Percentiles rank a stretch among this genome's conserved stretches.
Conservation (phyloP, 2,329 filamentous ascomycete genomes). For the Cercospora beticola region DNA sequence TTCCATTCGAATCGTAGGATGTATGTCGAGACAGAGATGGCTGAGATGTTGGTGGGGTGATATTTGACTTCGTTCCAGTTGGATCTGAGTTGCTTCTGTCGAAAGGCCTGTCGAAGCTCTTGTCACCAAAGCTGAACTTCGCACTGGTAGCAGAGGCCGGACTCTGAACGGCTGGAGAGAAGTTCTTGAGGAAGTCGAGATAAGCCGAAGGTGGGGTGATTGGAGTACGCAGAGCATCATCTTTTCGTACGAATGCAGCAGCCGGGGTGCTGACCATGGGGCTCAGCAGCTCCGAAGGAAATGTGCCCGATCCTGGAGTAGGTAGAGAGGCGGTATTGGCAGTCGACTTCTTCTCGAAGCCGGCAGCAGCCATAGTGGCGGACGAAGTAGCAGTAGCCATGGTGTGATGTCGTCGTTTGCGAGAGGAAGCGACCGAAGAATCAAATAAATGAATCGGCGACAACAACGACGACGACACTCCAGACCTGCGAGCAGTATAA, state of each 20-base stretch:
- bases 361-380: conserved; percentile 38
- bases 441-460: conserved; percentile 36
- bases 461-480: conserved; percentile 22
- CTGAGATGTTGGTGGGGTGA: conserved; percentile 35
- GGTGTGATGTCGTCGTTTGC: conserved; percentile 30
- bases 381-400: conserved; percentile 36
- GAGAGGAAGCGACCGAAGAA: conserved; percentile 32
- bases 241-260: conserved; percentile 64
- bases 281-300: conserved; percentile 57
- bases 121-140: conserved; percentile 49
- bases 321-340: conserved; percentile 42
- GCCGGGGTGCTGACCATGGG: conserved; percentile 61
- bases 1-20: conserved; percentile 33
- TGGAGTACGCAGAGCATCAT: conserved; percentile 71
- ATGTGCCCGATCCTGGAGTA: conserved; percentile 62
- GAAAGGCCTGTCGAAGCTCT: conserved; percentile 34
- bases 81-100: conserved; percentile 28
- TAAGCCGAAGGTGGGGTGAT: conserved; percentile 90
- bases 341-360: conserved; percentile 39
- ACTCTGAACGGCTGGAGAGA: conserved; percentile 69
- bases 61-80: conserved; percentile 37
- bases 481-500: conserved; percentile 30
- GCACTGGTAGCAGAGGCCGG: conserved; percentile 61
- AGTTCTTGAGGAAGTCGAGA: conserved; percentile 84
- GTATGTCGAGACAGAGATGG: conserved; percentile 39